These are phyloP conservation scores for Globisporangium middletonii DNA, from an alignment of 352 stramenopile genomes.

Conservation along the genomic window DNA sequence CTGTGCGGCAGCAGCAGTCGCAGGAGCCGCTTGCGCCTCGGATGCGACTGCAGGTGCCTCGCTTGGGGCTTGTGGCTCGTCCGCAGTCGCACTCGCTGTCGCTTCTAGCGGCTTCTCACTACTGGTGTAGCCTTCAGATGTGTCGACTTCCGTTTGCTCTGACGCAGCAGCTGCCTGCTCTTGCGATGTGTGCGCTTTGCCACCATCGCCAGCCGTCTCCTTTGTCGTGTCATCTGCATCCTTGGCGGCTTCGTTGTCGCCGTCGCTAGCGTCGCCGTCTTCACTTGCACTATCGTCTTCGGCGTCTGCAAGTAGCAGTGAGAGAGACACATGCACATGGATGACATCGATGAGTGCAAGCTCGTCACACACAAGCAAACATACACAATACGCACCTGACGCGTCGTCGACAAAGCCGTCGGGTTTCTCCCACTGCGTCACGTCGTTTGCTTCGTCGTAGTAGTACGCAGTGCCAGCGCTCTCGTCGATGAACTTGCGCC, in stretches of 20 bases:
- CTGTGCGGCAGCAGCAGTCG: too few species aligned
- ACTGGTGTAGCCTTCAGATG: too few species aligned
- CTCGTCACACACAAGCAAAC: neutral
- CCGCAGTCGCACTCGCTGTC: too few species aligned
- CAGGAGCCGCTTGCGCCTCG: too few species aligned
- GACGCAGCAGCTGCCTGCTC: too few species aligned
- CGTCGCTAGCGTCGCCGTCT: conserved; percentile 7
- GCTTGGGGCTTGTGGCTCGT: too few species aligned
- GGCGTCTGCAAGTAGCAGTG: conserved; percentile 1
- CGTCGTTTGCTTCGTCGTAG: conserved; percentile 61
- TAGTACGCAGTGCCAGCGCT: conserved; percentile 57
- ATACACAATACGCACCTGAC: conserved; percentile 13
- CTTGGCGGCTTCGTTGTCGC: conserved; percentile 14
- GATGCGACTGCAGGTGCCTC: too few species aligned
- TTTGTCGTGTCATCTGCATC: too few species aligned
- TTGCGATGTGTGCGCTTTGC: too few species aligned
- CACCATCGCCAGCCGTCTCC: too few species aligned
- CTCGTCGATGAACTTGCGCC: conserved; percentile 63
- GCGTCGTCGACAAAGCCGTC: conserved; percentile 27
- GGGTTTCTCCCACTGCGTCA: conserved; percentile 72
- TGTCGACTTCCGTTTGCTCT: too few species aligned
- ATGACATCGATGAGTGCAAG: neutral
- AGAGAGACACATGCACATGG: neutral
- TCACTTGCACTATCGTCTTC: conserved; percentile 7
- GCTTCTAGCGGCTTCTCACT: too few species aligned